Conservation (phyloP, 345 rosid genomes). For the Nephelium lappaceum region DNA sequence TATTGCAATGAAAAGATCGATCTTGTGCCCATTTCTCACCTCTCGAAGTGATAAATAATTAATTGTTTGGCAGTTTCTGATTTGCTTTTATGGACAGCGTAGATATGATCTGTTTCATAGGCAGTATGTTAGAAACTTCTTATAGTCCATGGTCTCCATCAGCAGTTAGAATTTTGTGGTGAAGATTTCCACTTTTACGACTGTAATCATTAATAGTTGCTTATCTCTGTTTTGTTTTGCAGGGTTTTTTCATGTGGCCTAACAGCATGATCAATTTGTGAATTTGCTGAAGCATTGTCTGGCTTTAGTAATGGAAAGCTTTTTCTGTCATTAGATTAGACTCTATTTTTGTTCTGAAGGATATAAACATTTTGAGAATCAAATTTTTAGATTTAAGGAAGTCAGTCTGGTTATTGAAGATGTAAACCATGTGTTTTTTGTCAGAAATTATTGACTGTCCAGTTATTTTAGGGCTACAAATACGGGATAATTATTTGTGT, state of each 20-base stretch:
- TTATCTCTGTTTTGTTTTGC: background rate
- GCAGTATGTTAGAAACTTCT: background rate
- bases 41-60: background rate
- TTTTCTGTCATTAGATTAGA: background rate
- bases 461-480: background rate
- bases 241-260: conserved; percentile 1
- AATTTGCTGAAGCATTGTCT: conserved; percentile 3
- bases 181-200: background rate
- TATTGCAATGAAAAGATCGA: background rate
- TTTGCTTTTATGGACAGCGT: background rate
- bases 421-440: background rate
- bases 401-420: background rate
- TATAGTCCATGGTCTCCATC: background rate
- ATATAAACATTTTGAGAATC: background rate
- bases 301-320: background rate
- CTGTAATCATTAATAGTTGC: background rate
- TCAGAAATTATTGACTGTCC: background rate
- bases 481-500: background rate
- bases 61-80: background rate
- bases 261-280: conserved; percentile 10
- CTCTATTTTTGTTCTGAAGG: background rate
- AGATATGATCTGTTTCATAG: background rate
- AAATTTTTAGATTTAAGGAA: background rate
- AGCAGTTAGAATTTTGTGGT: background rate
- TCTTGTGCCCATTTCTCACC: background rate